Evolutionary conservation across 768 basidiomycete species (phyloP), one percentile per base, ranked within the genome.

Genomic region (Mycena alexandri): DNA sequence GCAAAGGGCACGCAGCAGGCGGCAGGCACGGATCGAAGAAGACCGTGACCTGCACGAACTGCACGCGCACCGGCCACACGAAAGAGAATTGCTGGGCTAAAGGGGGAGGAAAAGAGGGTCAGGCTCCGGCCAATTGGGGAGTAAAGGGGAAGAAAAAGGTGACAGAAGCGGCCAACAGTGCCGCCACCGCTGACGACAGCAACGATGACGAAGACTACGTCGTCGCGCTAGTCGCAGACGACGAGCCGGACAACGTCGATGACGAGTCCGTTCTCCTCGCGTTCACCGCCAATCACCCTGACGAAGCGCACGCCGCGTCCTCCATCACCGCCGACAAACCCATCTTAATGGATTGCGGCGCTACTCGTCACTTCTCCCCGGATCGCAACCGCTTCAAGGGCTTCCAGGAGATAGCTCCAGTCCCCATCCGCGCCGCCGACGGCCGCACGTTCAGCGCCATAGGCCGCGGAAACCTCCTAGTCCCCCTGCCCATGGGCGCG

Each of bases 51-150:
- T 80, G 79, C 63, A 74, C 71, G 22, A 81, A 80, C 56, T 80
- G 79, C 56, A 56, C 74, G 42, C 77, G 76, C 71, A 78, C 69
- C 22, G 79, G 78, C 5, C 79, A 81, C 61, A 66, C 71, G 3
- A 60, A 42, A 38, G 47, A 43, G n/a, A 75, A 77, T 43, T 77
- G 51, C 51, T 53, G 51, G 51, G 25, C 51, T 16, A 53, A 53
- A 34, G 51, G 51, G 9, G 53, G 53, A 62, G 79, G 78, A 54
- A 73, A 71, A 41, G 79, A 80, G 63, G 80, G 79, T 33, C 75
- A 79, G 63, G 73, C 75, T 54, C 78, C 74, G 4, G 74, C 73
- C 57, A 69, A 68, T 36, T 36, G 34, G 34, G 34, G 34, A 6
- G 34, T 36, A 61, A 54, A 65, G 50, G 58, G 50, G 29, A 51